Evolutionary conservation across 257 asterid genomes (phyloP).

Genomic region (Phtheirospermum japonicum): DNA sequence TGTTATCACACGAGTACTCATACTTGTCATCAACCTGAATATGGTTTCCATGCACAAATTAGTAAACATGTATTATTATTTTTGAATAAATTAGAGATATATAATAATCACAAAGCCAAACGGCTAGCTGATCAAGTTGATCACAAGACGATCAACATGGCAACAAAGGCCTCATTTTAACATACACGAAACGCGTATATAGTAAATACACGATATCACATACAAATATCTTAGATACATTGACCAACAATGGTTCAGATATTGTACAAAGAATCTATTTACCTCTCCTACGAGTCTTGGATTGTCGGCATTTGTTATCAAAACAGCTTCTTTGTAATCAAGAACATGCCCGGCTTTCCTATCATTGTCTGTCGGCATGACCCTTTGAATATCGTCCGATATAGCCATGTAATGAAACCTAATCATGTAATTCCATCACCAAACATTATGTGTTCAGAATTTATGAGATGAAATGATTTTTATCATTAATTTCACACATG

Average conservation of each 20-base stretch:
- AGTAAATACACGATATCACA: no score
- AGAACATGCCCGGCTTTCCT: conserved; percentile 41
- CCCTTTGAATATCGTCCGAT: conserved; percentile 57
- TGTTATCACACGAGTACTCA: conserved; percentile 53
- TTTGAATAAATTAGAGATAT: no score
- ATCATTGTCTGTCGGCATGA: conserved; percentile 62
- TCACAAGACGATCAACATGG: no score
- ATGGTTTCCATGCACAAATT: no score
- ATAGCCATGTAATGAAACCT: conserved; percentile 74
- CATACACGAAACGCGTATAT: no score
- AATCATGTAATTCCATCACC: not conserved
- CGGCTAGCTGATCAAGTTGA: no score
- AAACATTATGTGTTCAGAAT: not conserved
- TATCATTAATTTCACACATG: not conserved
- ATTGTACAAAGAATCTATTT: not conserved
- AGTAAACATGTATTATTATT: no score
- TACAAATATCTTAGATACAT: not conserved
- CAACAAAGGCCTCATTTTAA: no score
- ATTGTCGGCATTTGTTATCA: conserved; percentile 36
- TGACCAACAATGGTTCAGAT: not conserved
- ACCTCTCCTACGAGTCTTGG: conserved; percentile 37
- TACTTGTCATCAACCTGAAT: conserved; percentile 71
- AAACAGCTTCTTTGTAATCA: conserved; percentile 64
- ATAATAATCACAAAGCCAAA: no score
- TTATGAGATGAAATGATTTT: not conserved